phyloP scores from a whole-genome alignment of 495 filamentous ascomycete species.

The Neurospora sp. region DNA sequence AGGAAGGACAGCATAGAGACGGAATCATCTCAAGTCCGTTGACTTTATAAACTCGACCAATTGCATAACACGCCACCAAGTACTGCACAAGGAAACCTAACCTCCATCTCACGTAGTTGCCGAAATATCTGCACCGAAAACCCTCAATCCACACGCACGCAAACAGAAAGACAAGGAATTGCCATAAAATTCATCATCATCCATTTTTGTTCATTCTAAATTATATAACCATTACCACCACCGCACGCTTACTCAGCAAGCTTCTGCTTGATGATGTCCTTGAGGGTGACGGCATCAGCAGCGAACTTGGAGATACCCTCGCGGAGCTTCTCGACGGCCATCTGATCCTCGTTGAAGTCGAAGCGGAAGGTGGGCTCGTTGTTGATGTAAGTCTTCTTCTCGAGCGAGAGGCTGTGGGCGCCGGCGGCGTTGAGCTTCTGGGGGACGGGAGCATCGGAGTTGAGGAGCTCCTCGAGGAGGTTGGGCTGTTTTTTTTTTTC shows the following conservation, averaged over 20 bases:
- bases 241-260: slow-evolving; percentile 34
- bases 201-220: neutral
- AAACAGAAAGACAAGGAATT: neutral
- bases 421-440: slow-evolving; percentile 76
- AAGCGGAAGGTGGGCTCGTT: slow-evolving; percentile 90
- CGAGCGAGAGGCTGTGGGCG: slow-evolving; percentile 60
- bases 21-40: neutral
- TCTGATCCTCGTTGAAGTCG: slow-evolving; percentile 98
- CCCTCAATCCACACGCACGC: neutral
- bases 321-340: slow-evolving; percentile 97
- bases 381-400: slow-evolving; percentile 84
- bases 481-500: slow-evolving; percentile 50
- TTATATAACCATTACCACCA: neutral
- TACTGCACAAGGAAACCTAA: neutral
- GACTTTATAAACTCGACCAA: neutral
- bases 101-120: neutral
- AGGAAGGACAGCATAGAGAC: neutral
- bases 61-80: neutral
- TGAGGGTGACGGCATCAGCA: slow-evolving; percentile 87
- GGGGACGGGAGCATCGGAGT: slow-evolving; percentile 66
- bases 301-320: slow-evolving; percentile 99
- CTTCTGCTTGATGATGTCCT: slow-evolving; percentile 83
- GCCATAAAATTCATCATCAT: neutral
- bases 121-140: neutral
- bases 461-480: slow-evolving; percentile 87